These are phyloP conservation scores for Apiotrichum siamense DNA, from an alignment of 1,284 basidiomycete species.

Conservation along the genomic window DNA sequence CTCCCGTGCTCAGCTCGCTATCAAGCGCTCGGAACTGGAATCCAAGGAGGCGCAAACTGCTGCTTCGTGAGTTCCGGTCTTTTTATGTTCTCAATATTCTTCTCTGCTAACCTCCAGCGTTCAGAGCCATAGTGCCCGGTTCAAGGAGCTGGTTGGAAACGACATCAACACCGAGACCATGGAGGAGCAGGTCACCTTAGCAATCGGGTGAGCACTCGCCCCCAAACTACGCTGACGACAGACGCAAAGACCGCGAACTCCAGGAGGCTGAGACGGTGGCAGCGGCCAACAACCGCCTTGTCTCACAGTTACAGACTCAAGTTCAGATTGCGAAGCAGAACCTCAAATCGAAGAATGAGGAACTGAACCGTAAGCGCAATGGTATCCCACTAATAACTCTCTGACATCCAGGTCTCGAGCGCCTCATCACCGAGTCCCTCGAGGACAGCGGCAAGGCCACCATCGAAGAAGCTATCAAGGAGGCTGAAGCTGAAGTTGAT, in stretches of 20 bases:
- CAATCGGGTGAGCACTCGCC: slow-evolving; percentile 52
- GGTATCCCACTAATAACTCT: neutral
- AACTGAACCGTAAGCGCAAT: slow-evolving; percentile 56
- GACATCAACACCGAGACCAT: slow-evolving; percentile 60
- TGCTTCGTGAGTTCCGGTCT: slow-evolving; percentile 56
- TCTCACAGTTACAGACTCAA: slow-evolving; percentile 60
- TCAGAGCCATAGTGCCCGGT: slow-evolving; percentile 57
- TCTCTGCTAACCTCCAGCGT: slow-evolving; percentile 52
- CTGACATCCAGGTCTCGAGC: slow-evolving; percentile 54
- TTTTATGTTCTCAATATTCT: too few relatives aligned
- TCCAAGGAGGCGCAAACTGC: slow-evolving; percentile 61
- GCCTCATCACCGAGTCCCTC: slow-evolving; percentile 52
- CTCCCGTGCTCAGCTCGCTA: slow-evolving; percentile 67
- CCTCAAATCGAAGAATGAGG: slow-evolving; percentile 59
- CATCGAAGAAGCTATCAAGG: slow-evolving; percentile 58
- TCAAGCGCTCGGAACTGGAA: slow-evolving; percentile 66
- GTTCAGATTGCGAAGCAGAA: slow-evolving; percentile 57
- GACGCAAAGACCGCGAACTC: slow-evolving; percentile 62
- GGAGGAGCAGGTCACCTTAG: slow-evolving; percentile 62
- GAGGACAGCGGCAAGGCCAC: slow-evolving; percentile 42
- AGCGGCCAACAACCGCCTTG: slow-evolving; percentile 52
- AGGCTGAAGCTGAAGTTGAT: slow-evolving; percentile 55
- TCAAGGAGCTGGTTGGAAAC: slow-evolving; percentile 58
- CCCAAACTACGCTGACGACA: slow-evolving; percentile 31
- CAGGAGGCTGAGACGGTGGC: slow-evolving; percentile 55